Evolutionary conservation across 2,329 filamentous ascomycete species (phyloP), one percentile per base, ranked within the genome.

Genomic region (Epichloe gansuensis): DNA sequence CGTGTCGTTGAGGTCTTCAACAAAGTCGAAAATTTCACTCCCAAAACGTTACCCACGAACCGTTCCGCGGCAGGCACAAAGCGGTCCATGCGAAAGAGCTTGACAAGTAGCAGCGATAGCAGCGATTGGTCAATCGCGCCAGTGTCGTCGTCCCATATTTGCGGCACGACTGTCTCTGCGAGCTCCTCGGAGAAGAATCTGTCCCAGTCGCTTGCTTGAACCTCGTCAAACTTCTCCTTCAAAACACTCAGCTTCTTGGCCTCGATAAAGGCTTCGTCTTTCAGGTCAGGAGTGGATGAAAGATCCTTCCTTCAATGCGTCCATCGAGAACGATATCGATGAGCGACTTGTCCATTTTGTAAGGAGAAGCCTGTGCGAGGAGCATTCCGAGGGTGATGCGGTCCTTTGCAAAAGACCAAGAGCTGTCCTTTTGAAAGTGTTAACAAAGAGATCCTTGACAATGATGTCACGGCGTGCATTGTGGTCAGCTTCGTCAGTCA

Each of bases 341-440:
- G 55, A 95, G 75, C 12, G 77, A 76, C 74, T 91, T 93, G 67
- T 98, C 89, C 86, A 97, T 95, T 61, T 88, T 82, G 73, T 91
- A 95, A 0, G 93, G 93, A n/a, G 91, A 87, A 5, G 91, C 93
- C 69, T 97, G 93, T 6, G 91, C 90, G 45, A 98, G 82, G 50
- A 98, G 81, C 80, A 98, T 91, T 34, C 91, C 94, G 47, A 98
- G 79, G 0, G 91, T 95, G 59, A 98, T 86, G 46, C 89, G 85
- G 64, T 98, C 93, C 67, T 91, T 65, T 98, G 93, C 55, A 97
- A 77, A 50, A 98, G 73, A 52, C 91, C 89, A 13, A 96, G 77
- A 5, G 91, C 91, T n/a, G 94, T 98, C 57, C 93, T 84, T 67
- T 91, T 88, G 70, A 93, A 97, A 1, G 91, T 84, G 54, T 87